Conservation (phyloP, 2,329 filamentous ascomycete species). For the Tolypocladium inflatum region DNA sequence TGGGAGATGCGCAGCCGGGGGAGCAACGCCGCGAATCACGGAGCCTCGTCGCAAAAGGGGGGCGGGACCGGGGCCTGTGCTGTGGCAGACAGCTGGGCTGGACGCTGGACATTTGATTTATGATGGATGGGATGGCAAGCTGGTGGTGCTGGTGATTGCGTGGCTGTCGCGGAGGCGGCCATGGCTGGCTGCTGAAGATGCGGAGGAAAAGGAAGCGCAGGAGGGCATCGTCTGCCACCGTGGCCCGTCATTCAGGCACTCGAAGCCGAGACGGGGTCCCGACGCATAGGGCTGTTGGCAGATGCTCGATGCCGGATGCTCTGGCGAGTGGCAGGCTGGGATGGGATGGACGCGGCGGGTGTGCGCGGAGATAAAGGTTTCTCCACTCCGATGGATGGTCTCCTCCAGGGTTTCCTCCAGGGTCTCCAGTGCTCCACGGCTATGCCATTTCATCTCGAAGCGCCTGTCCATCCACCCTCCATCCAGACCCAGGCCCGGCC, state of each 20-base stretch:
- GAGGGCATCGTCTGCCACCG: not conserved
- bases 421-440: no score
- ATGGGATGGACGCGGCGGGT: not conserved
- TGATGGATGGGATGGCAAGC: not conserved
- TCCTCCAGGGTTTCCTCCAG: not conserved
- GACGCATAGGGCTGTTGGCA: no score
- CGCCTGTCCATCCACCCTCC: not conserved
- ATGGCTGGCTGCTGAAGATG: not conserved
- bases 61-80: not conserved
- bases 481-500: not conserved
- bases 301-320: no score
- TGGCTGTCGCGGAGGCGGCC: not conserved
- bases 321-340: not conserved
- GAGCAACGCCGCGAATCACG: not conserved
- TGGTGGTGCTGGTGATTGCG: not conserved
- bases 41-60: not conserved
- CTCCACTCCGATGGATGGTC: not conserved
- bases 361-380: not conserved
- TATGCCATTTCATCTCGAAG: not conserved
- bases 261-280: not conserved
- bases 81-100: not conserved
- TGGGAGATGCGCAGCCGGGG: not conserved
- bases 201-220: not conserved
- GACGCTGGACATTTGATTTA: not conserved
- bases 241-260: not conserved